These are phyloP conservation scores for Termitomyces sp. DNA, from an alignment of 768 basidiomycete genomes.

Conservation along the genomic window DNA sequence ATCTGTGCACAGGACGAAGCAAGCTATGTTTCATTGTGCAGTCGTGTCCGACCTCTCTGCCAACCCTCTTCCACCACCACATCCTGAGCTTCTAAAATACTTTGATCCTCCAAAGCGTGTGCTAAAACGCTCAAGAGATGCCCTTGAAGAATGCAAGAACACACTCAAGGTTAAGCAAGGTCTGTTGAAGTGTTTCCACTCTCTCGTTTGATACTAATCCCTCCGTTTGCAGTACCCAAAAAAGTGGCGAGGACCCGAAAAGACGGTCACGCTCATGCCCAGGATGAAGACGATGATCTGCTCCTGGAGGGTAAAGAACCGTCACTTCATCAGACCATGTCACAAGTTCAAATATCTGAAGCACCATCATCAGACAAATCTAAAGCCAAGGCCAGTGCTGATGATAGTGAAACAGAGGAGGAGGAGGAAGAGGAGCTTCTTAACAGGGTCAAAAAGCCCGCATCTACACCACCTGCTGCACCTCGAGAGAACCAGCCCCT, in stretches of 20 bases:
- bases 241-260: conserved; percentile 49
- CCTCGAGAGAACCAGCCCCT: conserved; percentile 22
- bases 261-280: conserved; percentile 56
- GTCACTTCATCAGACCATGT: conserved; percentile 9
- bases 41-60: conserved; percentile 66
- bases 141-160: conserved; percentile 56
- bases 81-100: conserved; percentile 80
- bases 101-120: conserved; percentile 72
- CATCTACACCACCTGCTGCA: conserved; percentile 11
- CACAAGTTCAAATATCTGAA: conserved; percentile 13
- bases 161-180: conserved; percentile 80
- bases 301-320: conserved; percentile 45
- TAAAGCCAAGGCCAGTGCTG: conserved; percentile 23
- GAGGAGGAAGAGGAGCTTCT: conserved; percentile 32
- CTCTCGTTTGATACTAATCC: neutral
- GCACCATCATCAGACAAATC: conserved; percentile 12
- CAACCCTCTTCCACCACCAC: conserved; percentile 79
- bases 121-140: conserved; percentile 50
- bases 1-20: conserved; percentile 84
- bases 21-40: conserved; percentile 88
- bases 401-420: conserved; percentile 52
- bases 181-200: conserved; percentile 18
- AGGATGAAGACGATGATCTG: conserved; percentile 56
- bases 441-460: conserved; percentile 17
- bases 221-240: conserved; percentile 49